Base-by-base conservation (phyloP, 148 eudicot species). In the Rhododendron kiyosumense region DNA sequence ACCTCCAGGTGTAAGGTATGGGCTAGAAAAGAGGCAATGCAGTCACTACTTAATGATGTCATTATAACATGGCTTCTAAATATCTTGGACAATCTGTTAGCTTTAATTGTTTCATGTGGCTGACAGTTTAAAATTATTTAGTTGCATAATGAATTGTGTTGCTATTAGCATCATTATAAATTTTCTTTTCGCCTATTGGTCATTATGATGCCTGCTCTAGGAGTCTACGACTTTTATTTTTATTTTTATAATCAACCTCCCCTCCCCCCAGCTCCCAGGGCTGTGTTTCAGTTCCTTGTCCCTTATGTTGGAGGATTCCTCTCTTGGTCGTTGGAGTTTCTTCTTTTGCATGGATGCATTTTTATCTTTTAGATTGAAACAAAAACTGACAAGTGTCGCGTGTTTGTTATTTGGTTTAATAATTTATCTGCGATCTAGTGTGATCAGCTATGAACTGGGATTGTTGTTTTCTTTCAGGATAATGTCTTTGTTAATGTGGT, bases 401-500 rank as follows among this genome's bases (percentile, higher is more conserved):
- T 24, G 46, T 12, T 79, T 46, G 34, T 78, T 46, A 26, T 46
- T 79, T 46, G 22, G 18, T n/a, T 11, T 79, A 79, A 1, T 10
- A 77, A 1, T 41, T 18, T 51, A 0, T 10, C 57, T 48, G 61
- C 30, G 12, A 12, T 41, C 73, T 57, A 2, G 49, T 24, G 81
- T 57, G 11, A 77, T 22, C 45, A 24, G 3, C 17, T 34, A 15
- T 48, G 3, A 52, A 75, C 24, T 54, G 5, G 17, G 38, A 17
- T 43, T 52, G 8, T 30, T 82, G 4, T 45, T 82, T 5, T 18
- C 71, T n/a, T 88, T 65, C 90, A 90, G 92, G 92, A 90, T 61
- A 90, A 90, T 87, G 92, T 90, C 54, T 90, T 90, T 85, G 92
- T 90, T 32, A 90, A 81, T 38, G 89, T 90, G 83, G 92, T 90